These are phyloP conservation scores for Neoboletus subvelutipes DNA, from an alignment of 768 basidiomycete species.

Conservation along the genomic window DNA sequence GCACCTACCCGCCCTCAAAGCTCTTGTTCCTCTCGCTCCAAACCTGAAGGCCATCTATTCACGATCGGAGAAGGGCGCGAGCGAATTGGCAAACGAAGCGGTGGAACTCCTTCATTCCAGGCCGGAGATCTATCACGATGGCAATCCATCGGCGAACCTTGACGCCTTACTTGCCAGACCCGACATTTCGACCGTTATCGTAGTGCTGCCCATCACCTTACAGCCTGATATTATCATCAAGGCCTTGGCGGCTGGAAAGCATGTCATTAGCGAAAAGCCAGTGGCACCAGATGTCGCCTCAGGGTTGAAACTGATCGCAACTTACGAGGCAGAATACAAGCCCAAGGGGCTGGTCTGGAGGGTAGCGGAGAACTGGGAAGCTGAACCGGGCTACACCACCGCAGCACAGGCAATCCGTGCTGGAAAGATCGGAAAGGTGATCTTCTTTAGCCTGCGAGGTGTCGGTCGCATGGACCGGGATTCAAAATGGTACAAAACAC, in stretches of 20 bases:
- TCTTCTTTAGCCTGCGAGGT: constrained; percentile 59
- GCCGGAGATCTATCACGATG: constrained; percentile 59
- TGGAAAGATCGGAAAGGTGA: constrained; percentile 71
- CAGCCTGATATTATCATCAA: constrained; percentile 70
- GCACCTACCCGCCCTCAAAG: constrained; percentile 73
- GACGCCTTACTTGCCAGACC: constrained; percentile 62
- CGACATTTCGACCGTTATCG: constrained; percentile 72
- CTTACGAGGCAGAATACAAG: constrained; percentile 64
- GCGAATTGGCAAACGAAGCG: constrained; percentile 51
- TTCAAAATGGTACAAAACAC: constrained; percentile 76
- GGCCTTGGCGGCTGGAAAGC: constrained; percentile 74
- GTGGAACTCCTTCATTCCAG: constrained; percentile 36
- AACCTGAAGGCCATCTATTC: constrained; percentile 76
- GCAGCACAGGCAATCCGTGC: constrained; percentile 49
- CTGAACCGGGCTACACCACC: constrained; percentile 51
- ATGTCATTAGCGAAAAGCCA: constrained; percentile 89
- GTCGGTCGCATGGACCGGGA: constrained; percentile 57
- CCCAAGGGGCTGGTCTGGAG: constrained; percentile 74
- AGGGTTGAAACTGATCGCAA: constrained; percentile 62
- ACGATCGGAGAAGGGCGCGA: constrained; percentile 61
- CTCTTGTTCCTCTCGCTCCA: constrained; percentile 46
- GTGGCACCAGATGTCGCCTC: constrained; percentile 67
- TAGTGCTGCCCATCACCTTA: constrained; percentile 73
- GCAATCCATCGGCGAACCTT: constrained; percentile 43
- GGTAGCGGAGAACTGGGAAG: constrained; percentile 77